Evolutionary conservation across 139 green algal species (phyloP).

Genomic region (Chlorella vulgaris): DNA sequence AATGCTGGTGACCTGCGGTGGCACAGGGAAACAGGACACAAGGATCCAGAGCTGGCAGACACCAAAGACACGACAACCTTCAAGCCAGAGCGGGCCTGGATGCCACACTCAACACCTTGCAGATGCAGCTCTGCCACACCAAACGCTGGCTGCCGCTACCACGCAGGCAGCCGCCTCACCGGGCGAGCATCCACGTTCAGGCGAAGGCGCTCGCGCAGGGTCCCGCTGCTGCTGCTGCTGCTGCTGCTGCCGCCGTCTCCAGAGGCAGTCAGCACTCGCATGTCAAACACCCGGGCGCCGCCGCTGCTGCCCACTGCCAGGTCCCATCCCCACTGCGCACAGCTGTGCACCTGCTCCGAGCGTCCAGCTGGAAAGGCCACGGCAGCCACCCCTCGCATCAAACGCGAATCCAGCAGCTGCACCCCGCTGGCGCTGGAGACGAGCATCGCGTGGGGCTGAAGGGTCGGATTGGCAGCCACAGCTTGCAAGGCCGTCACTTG

Average conservation of each 20-base stretch:
- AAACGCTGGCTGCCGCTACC: no score
- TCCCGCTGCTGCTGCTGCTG: background rate
- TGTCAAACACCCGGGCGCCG: conserved; percentile 22
- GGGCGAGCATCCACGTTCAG: background rate
- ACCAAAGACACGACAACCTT: background rate
- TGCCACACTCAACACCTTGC: no score
- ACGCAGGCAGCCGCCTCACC: background rate
- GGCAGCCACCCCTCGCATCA: background rate
- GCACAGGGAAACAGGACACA: background rate
- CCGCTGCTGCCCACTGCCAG: conserved; percentile 11
- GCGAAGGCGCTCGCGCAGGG: background rate
- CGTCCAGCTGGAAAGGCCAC: background rate
- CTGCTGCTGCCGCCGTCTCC: background rate
- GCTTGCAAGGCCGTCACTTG: background rate
- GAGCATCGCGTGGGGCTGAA: conserved; percentile 24
- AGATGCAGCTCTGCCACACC: no score
- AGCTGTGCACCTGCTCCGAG: conserved; percentile 5
- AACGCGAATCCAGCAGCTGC: conserved; percentile 33
- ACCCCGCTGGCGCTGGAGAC: conserved; percentile 1
- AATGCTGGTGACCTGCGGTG: conserved; percentile 2
- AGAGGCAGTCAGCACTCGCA: background rate
- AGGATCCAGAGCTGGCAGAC: background rate
- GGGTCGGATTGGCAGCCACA: background rate
- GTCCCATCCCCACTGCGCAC: conserved; percentile 14
- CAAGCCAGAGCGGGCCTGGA: background rate